phyloP scores from a whole-genome alignment of 495 filamentous ascomycete species.

The Penicillium taxi region DNA sequence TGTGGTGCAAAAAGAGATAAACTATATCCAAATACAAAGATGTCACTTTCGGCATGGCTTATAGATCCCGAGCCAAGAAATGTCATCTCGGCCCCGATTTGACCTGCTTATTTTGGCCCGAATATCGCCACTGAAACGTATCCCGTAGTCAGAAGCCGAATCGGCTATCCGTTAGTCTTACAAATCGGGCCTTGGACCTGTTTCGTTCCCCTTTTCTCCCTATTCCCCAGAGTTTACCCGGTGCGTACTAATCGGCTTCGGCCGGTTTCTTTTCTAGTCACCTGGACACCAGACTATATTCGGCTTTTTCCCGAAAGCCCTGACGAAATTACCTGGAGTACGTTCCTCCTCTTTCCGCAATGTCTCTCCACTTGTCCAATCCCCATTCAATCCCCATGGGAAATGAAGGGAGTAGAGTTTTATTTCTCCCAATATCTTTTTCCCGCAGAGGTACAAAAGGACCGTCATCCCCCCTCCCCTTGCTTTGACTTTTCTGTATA shows the following conservation, averaged over 20 bases:
- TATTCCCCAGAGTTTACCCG: constrained; percentile 8
- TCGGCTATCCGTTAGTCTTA: too few relatives aligned
- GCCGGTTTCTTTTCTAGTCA: constrained; percentile 7
- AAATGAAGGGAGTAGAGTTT: constrained; percentile 4
- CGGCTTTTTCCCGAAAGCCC: constrained; percentile 6
- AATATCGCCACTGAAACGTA: too few relatives aligned
- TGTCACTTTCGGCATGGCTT: too few relatives aligned
- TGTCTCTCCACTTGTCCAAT: constrained; percentile 19
- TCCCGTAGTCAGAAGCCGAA: too few relatives aligned
- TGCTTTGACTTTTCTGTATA: not conserved
- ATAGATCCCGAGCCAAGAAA: constrained; percentile 15
- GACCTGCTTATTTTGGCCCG: too few relatives aligned
- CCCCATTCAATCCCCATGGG: not conserved
- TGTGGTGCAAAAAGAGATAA: too few relatives aligned
- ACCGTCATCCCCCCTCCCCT: constrained; percentile 6
- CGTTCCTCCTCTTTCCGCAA: constrained; percentile 15
- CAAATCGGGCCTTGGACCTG: too few relatives aligned
- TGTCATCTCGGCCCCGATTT: constrained; percentile 7
- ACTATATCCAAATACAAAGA: too few relatives aligned
- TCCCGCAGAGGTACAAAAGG: constrained; percentile 17
- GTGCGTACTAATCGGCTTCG: constrained; percentile 13
- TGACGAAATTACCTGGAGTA: constrained; percentile 2
- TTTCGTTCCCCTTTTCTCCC: too few relatives aligned
- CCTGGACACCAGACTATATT: not conserved
- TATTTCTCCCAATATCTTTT: constrained; percentile 1